These are phyloP conservation scores for Amanita rimosa DNA, from an alignment of 768 basidiomycete genomes.

Conservation along the genomic window DNA sequence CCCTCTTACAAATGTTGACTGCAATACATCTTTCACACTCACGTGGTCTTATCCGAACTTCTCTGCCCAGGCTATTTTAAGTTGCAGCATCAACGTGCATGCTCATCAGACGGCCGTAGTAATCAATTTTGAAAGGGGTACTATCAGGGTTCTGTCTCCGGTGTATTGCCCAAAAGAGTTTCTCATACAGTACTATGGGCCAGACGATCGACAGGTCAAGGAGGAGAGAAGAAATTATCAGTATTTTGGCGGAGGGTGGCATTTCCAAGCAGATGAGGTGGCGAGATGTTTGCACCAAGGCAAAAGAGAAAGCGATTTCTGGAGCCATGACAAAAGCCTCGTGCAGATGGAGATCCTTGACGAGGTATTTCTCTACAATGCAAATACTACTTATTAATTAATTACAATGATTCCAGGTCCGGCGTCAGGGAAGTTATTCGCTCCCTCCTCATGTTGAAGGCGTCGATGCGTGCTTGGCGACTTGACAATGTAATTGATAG, in stretches of 20 bases:
- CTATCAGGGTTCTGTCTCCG: constrained; percentile 50
- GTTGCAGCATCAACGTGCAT: constrained; percentile 51
- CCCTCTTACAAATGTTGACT: constrained; percentile 67
- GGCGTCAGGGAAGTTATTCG: constrained; percentile 54
- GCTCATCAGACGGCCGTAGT: constrained; percentile 38
- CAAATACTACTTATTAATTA: no score
- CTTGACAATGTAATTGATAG: no score
- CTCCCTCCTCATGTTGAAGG: constrained; percentile 50
- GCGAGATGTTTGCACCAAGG: constrained; percentile 67
- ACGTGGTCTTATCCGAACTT: constrained; percentile 51
- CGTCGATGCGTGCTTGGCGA: constrained; percentile 12
- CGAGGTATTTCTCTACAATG: constrained; percentile 34
- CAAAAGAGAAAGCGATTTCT: constrained; percentile 59
- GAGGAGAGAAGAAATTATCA: constrained; percentile 52
- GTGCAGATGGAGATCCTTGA: constrained; percentile 82
- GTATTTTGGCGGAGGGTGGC: constrained; percentile 63
- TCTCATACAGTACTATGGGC: constrained; percentile 49
- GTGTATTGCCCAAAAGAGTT: constrained; percentile 59
- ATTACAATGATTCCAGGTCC: constrained; percentile 28
- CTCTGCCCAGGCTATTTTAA: constrained; percentile 62
- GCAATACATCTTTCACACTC: constrained; percentile 63
- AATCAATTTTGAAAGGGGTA: constrained; percentile 69
- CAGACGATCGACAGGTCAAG: constrained; percentile 30
- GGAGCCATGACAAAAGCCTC: constrained; percentile 73
- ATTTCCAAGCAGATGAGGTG: constrained; percentile 85